Base-by-base conservation (phyloP, 345 rosid genomes). In the Citrus mangshanensis region DNA sequence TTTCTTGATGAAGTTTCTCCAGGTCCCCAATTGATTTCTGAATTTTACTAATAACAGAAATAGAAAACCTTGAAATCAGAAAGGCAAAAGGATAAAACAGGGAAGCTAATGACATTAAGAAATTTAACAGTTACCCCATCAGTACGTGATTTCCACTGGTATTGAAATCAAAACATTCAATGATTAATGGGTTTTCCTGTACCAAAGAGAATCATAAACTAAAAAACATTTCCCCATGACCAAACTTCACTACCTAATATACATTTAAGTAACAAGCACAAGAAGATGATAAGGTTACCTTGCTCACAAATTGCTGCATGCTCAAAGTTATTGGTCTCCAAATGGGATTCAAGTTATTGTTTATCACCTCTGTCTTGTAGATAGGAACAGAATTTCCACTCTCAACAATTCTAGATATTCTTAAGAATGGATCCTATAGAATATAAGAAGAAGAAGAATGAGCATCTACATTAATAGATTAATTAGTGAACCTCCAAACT, bases 151-250 rank as follows among this genome's bases (percentile, higher is more conserved):
- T 90, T 68, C 98, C 97, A 69, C 27, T 86, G 81, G 84, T 88
- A 75, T 93, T 90, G 85, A 93, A 95, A 87, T 95, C 94, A 51
- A 93, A 90, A 85, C 97, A 92, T 78, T 95, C 98, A 9, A 95
- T 89, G 56, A 91, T 80, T 81, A 95, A 86, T 24, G 98, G 98
- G 60, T 75, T 91, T 6, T 91, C 91, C 98, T 92, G 91, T 40
- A 81, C 32, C 70, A 81, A 61, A 64, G 56, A 55, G 9, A 79
- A 19, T 34, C 19, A 60, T 72, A n/a, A 75, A 25, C 16, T 37
- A 69, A 56, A 38, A 21, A n/a, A 74, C n/a, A 32, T 34, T 75
- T 70, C 49, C 65, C 21, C 30, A 32, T 32, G 13, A 73, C 32
- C 34, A 58, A 73, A n/a, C 46, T 30, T 46, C 38, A 27, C 30